Evolutionary conservation across 257 asterid species (phyloP), one percentile per base, ranked within the genome.

Genomic region (Echium plantagineum): DNA sequence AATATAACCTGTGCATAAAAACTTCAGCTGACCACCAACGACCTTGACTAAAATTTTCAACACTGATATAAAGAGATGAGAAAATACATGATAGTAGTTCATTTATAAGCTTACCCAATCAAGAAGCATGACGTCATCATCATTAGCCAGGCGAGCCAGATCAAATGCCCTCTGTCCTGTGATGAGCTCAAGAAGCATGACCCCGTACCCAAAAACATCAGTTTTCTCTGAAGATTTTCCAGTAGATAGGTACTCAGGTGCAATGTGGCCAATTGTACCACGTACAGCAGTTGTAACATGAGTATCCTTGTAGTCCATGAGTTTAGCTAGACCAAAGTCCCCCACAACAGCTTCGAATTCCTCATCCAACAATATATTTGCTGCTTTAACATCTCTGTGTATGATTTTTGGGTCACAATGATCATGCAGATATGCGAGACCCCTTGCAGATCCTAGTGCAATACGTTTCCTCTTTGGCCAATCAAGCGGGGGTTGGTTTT

Each of bases 291-390:
- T 90, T 21, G 90, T 85, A 15, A 87, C 95, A 69, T 90, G 96
- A 66, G 97, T 87, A 66, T 90, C 97, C 75, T 83, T 83, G 84
- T 87, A 82, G 82, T 87, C 98, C 96, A 90, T 87, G 64, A 90
- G 89, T 77, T 82, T 87, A 65, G 95, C 98, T 75, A 87, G 70
- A 62, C 98, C 98, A 60, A 90, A 90, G 66, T 85, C 98, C 30
- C 97, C 95, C 31, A 90, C 95, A 68, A 90, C 94, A 60, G 98
- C 98, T 77, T 90, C 98, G 66, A 81, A 90, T 66, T 85, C 94
- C 74, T 85, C 94, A 28, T 90, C 95, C 74, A 90, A 78, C 61
- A 90, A 66, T 79, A 90, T 82, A 46, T 87, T 80, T 42, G 88
- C 91, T 61, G 98, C 98, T 74, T 90, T 85, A 52, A 90, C 86